Evolutionary conservation across 2,329 filamentous ascomycete species (phyloP), one percentile per base, ranked within the genome.

Genomic region (Fusarium devonianum): DNA sequence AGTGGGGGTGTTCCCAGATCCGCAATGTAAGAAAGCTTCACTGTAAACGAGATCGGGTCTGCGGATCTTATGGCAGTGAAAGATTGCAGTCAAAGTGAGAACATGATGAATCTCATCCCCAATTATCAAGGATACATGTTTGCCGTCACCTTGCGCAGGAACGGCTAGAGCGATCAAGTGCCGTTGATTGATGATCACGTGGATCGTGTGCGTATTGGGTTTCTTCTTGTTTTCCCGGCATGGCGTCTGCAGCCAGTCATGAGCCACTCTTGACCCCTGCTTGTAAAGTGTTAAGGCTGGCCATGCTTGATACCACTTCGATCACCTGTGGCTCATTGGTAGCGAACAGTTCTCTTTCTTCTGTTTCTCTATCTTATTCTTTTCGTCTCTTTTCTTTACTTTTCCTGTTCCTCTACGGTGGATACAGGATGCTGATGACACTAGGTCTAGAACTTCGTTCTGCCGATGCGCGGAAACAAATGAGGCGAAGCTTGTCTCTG

Each of bases 161-260:
- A 40, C 37, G 30, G 18, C 11, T 17, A 42, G 13, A 23, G 39
- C 18, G 17, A 28, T 16, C 32, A n/a, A 41, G 22, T 30, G 18
- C 28, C 26, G 28, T 25, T 18, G 17, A 43, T 30, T 11, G 55
- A 41, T 58, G 55, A 41, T 58, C 55, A 58, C 55, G 55, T 58
- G 55, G 36, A 32, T 43, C 55, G 59, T 25, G 18, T 22, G 38
- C 38, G 10, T 32, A 16, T 32, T 41, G 25, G 37, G 23, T 12
- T n/a, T 14, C 29, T 17, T 14, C 36, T 40, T 44, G 45, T 30
- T 18, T 45, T 37, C 18, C 19, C 37, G 23, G 9, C 34, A 7
- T 17, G 14, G 19, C 29, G n/a, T 16, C 29, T 16, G 26, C 21
- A 42, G 19, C n/a, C 26, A 35, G 23, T 9, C 9, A 4, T 25